A percentile compares a stretch with the other conserved stretches of the same genome.
Conservation (phyloP, 805 yeast genomes). For the Candida coleopterorum region DNA sequence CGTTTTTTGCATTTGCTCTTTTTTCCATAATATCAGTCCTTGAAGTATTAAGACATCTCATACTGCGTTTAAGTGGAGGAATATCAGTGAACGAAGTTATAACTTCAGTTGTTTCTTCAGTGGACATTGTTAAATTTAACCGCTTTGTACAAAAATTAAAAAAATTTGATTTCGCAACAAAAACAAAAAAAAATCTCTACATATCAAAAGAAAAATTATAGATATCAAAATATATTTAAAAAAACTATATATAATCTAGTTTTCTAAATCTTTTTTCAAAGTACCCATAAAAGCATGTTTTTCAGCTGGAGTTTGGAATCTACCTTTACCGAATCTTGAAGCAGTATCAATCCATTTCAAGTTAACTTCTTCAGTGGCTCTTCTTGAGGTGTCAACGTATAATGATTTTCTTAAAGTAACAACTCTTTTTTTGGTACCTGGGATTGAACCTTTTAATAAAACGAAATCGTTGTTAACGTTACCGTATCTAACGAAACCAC, state of each 20-base stretch:
- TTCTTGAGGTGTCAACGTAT: constrained; percentile 96
- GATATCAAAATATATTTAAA: no score
- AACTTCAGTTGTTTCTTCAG: background rate
- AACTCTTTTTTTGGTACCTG: constrained; percentile 99
- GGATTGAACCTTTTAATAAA: constrained; percentile 97
- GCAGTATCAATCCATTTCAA: constrained; percentile 99
- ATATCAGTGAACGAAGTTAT: background rate
- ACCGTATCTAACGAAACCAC: constrained; percentile 99
- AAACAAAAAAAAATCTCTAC: background rate
- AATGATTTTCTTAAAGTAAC: constrained; percentile 98
- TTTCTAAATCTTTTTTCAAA: constrained; percentile 91
- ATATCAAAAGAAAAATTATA: background rate
- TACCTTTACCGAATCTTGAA: constrained; percentile 99
- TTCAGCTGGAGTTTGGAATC: constrained; percentile 99
- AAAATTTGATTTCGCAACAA: background rate
- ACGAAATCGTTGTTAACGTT: constrained; percentile 94
- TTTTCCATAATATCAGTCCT: constrained; percentile 1
- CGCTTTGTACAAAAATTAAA: background rate
- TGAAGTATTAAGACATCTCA: background rate
- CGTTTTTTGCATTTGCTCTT: constrained; percentile 2
- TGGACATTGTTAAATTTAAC: background rate
- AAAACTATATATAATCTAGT: constrained; percentile 18
- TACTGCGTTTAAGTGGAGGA: background rate
- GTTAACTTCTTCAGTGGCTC: constrained; percentile 92
- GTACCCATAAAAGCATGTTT: constrained; percentile 99